Evolutionary conservation across 305 asterid species (phyloP), one percentile per base, ranked within the genome.

Genomic region (Solanum hybrid): DNA sequence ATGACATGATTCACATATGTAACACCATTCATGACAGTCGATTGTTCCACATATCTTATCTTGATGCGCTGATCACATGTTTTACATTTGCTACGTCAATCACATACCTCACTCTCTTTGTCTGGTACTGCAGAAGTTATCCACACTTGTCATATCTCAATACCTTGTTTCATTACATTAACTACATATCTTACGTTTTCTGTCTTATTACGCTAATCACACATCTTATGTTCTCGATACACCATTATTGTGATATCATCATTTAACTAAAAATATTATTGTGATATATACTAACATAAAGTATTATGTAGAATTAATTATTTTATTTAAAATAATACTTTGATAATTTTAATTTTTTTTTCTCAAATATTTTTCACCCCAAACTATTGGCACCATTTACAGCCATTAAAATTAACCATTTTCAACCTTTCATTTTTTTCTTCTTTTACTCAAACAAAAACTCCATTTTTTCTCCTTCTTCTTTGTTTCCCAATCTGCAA

Each of bases 351-450:
- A 2, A 35, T 78, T 78, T 79, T n/a, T 77, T 37, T 80, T 14
- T 9, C 71, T 82, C 34, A 82, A 83, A 28, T 42, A 83, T 40
- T 42, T 28, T 42, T 83, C 87, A 42, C 18, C 87, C 87, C 39
- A 42, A 28, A 42, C 8, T 9, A 28, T 3, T 83, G 87, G 18
- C 73, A 42, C 16, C 36, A 83, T 83, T 51, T 83, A 46, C 87
- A 28, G 14, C 87, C 73, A 42, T 83, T 83, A 83, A 83, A 39
- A 81, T 26, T 26, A 82, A 16, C 37, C 67, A 6, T 4, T 80
- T 14, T 12, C 91, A 89, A 81, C 91, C 51, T 40, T 82, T 87
- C 36, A 29, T 64, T 64, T 22, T 57, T 67, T 16, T 11, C 77
- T 71, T 7, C 5, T 14, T 74, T 29, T 46, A 73, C 37, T 16